phyloP scores from a whole-genome alignment of 192 early-diverging fungal species.

The Umbelopsis isabellina region DNA sequence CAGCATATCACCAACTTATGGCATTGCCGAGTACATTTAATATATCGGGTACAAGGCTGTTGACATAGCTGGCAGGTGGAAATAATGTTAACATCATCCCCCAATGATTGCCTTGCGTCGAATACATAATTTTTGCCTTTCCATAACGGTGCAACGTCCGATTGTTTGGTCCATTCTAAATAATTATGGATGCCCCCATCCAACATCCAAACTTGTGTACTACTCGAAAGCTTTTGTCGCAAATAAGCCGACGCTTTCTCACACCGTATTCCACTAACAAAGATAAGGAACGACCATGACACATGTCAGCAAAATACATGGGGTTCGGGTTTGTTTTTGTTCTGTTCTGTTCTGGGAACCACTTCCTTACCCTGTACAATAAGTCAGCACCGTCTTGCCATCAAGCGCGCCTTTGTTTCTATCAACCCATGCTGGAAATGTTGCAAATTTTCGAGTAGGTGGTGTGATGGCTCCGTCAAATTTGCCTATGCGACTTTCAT shows the following conservation, averaged over 20 bases:
- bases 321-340: not conserved
- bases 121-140: slow-evolving; percentile 73
- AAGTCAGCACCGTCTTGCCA: slow-evolving; percentile 65
- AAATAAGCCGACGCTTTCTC: slow-evolving; percentile 68
- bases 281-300: not conserved
- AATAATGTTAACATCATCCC: slow-evolving; percentile 29
- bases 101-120: slow-evolving; percentile 67
- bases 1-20: slow-evolving; percentile 58
- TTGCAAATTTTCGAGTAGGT: slow-evolving; percentile 66
- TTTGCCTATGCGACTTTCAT: slow-evolving; percentile 65
- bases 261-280: slow-evolving; percentile 40
- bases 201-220: slow-evolving; percentile 60
- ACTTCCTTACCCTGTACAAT: slow-evolving; percentile 68
- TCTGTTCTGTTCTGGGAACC: not conserved
- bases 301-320: not conserved
- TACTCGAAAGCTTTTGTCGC: slow-evolving; percentile 41
- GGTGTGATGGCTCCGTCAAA: slow-evolving; percentile 62
- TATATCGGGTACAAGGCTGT: slow-evolving; percentile 44
- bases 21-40: slow-evolving; percentile 56
- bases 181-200: slow-evolving; percentile 77
- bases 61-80: slow-evolving; percentile 46
- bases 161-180: slow-evolving; percentile 63
- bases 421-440: slow-evolving; percentile 61
- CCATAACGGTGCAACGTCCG: slow-evolving; percentile 48
- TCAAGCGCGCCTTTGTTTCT: slow-evolving; percentile 43